Percentiles rank a stretch among this genome's conserved stretches.
Conservation (phyloP, 176 grass and related monocot genomes). For the Calamus simplicifolius region DNA sequence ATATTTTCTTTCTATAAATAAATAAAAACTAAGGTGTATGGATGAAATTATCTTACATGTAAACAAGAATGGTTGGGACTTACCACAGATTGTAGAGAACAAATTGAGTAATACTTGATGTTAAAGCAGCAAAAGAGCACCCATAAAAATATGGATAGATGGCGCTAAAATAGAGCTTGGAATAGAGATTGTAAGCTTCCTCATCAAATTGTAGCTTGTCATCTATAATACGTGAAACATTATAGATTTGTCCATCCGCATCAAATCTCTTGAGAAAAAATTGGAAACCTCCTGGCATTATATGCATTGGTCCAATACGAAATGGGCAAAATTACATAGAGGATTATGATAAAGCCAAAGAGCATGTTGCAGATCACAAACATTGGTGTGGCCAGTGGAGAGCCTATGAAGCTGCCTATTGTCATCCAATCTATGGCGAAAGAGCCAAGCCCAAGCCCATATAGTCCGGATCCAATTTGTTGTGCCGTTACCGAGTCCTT, state of each 20-base stretch:
- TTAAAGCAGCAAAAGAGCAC: not conserved
- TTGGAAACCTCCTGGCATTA: constrained; percentile 34
- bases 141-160: not conserved
- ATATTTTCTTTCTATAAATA: no score
- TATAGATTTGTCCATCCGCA: constrained; percentile 14
- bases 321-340: constrained; percentile 46
- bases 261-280: constrained; percentile 48
- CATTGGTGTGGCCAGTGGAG: constrained; percentile 50
- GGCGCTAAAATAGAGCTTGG: not conserved
- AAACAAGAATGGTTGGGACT: not conserved
- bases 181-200: not conserved
- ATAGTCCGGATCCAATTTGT: constrained; percentile 55
- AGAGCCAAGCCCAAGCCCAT: constrained; percentile 61
- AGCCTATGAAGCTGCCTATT: constrained; percentile 42
- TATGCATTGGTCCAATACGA: constrained; percentile 58
- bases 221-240: not conserved
- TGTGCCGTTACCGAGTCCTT: constrained; percentile 51
- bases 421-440: constrained; percentile 67
- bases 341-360: constrained; percentile 42
- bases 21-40: no score
- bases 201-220: not conserved
- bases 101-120: not conserved
- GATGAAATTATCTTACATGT: no score
- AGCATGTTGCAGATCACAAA: constrained; percentile 64
- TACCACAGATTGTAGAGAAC: not conserved